Conservation (phyloP, 2,329 filamentous ascomycete species). For the Apiospora arundinis region DNA sequence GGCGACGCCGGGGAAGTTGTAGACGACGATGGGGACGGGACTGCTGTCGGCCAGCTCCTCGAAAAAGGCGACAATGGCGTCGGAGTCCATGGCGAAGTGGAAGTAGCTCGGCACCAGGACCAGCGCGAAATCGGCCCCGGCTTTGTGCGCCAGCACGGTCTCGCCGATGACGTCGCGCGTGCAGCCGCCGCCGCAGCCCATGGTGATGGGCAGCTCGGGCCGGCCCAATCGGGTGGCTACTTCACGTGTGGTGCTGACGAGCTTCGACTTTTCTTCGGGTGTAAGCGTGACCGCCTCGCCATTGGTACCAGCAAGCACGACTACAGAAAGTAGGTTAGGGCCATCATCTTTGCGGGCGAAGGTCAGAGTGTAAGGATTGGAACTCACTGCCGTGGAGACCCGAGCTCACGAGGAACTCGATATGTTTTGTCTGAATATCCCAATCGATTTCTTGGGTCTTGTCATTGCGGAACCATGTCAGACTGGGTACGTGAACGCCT, state of each 20-base stretch:
- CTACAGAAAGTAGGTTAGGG: conserved; percentile 29
- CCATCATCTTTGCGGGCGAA: neutral
- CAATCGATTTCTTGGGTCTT: conserved; percentile 60
- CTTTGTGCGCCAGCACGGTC: conserved; percentile 52
- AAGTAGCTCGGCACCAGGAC: conserved; percentile 77
- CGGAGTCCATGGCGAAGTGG: conserved; percentile 65
- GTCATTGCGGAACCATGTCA: conserved; percentile 61
- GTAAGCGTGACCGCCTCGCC: conserved; percentile 75
- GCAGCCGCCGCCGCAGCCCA: conserved; percentile 70
- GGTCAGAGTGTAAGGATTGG: neutral
- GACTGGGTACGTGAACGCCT: conserved; percentile 61
- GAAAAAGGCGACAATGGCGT: conserved; percentile 68
- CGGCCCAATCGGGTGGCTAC: conserved; percentile 65
- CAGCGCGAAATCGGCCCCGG: conserved; percentile 72
- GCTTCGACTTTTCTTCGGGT: conserved; percentile 65
- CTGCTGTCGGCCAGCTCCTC: conserved; percentile 62
- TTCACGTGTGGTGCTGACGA: conserved; percentile 66
- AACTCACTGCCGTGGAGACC: conserved; percentile 56
- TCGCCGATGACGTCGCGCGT: conserved; percentile 71
- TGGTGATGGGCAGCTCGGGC: conserved; percentile 65
- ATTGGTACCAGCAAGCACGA: conserved; percentile 75
- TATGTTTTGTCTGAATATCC: conserved; percentile 58
- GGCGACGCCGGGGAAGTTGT: conserved; percentile 67
- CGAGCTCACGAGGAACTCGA: conserved; percentile 59
- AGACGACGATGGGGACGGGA: conserved; percentile 66